Evolutionary conservation across 2,329 filamentous ascomycete genomes (phyloP).

Genomic region (Aureobasidium sp.): DNA sequence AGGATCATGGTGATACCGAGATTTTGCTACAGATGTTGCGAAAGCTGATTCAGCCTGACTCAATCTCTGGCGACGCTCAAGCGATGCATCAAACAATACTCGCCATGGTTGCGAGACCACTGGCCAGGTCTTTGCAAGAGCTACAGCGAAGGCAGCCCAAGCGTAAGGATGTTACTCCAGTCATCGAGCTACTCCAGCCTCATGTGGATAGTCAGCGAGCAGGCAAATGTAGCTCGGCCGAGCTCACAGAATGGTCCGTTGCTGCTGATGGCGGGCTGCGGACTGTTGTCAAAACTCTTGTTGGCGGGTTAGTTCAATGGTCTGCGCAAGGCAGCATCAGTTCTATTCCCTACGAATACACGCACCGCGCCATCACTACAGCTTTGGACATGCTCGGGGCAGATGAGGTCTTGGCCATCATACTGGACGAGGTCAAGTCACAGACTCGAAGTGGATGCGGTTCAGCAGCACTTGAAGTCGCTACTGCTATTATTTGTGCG

Average conservation of each 20-base stretch:
- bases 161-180: slow-evolving; percentile 60
- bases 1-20: slow-evolving; percentile 54
- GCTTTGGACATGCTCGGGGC: slow-evolving; percentile 55
- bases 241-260: slow-evolving; percentile 60
- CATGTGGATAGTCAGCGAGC: slow-evolving; percentile 52
- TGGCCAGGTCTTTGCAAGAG: slow-evolving; percentile 58
- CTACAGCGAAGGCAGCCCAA: slow-evolving; percentile 59
- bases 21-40: slow-evolving; percentile 64
- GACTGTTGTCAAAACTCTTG: slow-evolving; percentile 50
- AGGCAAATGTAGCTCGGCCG: slow-evolving; percentile 53
- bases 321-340: slow-evolving; percentile 40
- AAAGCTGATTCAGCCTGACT: slow-evolving; percentile 60
- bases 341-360: slow-evolving; percentile 55
- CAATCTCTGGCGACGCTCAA: slow-evolving; percentile 62
- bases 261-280: slow-evolving; percentile 38
- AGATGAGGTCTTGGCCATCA: slow-evolving; percentile 48
- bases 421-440: slow-evolving; percentile 59
- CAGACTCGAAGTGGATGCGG: slow-evolving; percentile 53
- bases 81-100: slow-evolving; percentile 64
- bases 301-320: slow-evolving; percentile 61
- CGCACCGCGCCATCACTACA: slow-evolving; percentile 60
- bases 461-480: slow-evolving; percentile 59
- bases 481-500: slow-evolving; percentile 59
- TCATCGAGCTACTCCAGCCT: slow-evolving; percentile 56
- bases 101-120: slow-evolving; percentile 59